These are phyloP conservation scores for Zanthoxylum bungeanum DNA, from an alignment of 345 rosid species.

Conservation along the genomic window DNA sequence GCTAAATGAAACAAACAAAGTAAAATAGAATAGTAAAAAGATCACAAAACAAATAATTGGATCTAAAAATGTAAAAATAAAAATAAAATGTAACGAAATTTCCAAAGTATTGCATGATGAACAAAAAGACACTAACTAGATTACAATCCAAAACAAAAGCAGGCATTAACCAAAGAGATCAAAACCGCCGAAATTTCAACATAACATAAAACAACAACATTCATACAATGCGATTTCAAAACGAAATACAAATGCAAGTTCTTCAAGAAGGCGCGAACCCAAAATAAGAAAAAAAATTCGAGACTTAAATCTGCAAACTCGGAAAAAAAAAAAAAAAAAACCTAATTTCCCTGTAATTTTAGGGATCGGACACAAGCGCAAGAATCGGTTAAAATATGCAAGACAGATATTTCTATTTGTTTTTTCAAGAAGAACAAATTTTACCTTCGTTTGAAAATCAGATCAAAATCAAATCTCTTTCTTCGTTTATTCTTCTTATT, in stretches of 20 bases:
- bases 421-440: background rate
- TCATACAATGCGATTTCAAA: background rate
- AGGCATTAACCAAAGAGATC: background rate
- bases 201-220: background rate
- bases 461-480: constrained; percentile 6
- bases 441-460: constrained; percentile 2
- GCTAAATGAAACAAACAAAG: background rate
- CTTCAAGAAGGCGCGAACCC: background rate
- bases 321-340: background rate
- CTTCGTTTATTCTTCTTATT: constrained; percentile 1
- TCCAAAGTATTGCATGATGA: background rate
- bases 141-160: background rate
- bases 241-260: background rate
- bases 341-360: background rate
- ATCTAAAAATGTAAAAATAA: background rate
- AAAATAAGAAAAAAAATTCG: background rate
- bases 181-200: background rate
- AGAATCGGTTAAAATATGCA: background rate
- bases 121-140: background rate
- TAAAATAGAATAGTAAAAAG: background rate
- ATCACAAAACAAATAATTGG: background rate
- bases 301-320: background rate
- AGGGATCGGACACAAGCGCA: background rate
- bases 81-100: background rate
- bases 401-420: background rate